A percentile compares a stretch with the other conserved stretches of the same genome.
Conservation (phyloP, 257 asterid genomes). For the Pogostemon cablin region DNA sequence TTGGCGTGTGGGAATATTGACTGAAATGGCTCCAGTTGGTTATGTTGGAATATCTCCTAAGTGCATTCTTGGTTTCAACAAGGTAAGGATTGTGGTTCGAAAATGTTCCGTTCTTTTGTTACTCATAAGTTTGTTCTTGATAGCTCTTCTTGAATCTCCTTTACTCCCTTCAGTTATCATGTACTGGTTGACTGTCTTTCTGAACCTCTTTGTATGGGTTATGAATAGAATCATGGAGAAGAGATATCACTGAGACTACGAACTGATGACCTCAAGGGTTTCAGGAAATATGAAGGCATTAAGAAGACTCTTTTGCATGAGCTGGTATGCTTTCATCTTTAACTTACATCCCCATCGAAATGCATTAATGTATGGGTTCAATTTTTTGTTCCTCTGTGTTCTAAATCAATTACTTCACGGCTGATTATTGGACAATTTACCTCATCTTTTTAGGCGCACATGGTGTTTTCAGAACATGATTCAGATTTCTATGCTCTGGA, state of each 20-base stretch:
- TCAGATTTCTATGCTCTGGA: conserved; percentile 72
- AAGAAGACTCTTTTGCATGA: conserved; percentile 93
- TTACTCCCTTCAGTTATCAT: conserved; percentile 15
- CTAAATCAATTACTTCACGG: neutral
- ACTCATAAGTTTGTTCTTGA: no score
- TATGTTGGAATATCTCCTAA: conserved; percentile 87
- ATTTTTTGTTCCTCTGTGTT: conserved; percentile 6
- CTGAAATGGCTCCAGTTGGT: conserved; percentile 98
- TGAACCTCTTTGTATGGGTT: conserved; percentile 32
- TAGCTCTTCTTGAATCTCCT: neutral
- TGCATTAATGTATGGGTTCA: neutral
- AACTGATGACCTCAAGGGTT: conserved; percentile 94
- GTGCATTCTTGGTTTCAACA: conserved; percentile 92
- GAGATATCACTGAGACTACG: conserved; percentile 95
- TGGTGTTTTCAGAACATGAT: conserved; percentile 90
- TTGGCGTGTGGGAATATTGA: conserved; percentile 90
- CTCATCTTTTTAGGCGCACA: conserved; percentile 71
- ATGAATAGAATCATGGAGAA: conserved; percentile 82
- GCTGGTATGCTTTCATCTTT: conserved; percentile 50
- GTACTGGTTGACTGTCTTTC: conserved; percentile 22
- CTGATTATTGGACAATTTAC: conserved; percentile 19
- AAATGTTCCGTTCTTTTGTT: neutral
- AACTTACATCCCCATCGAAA: conserved; percentile 6
- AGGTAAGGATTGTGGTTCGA: conserved; percentile 50
- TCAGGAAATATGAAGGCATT: conserved; percentile 83